Percentiles rank a stretch among this genome's conserved stretches.
Evolutionary conservation across 2,329 filamentous ascomycete genomes (phyloP).

Genomic region (Verticillium longisporum): DNA sequence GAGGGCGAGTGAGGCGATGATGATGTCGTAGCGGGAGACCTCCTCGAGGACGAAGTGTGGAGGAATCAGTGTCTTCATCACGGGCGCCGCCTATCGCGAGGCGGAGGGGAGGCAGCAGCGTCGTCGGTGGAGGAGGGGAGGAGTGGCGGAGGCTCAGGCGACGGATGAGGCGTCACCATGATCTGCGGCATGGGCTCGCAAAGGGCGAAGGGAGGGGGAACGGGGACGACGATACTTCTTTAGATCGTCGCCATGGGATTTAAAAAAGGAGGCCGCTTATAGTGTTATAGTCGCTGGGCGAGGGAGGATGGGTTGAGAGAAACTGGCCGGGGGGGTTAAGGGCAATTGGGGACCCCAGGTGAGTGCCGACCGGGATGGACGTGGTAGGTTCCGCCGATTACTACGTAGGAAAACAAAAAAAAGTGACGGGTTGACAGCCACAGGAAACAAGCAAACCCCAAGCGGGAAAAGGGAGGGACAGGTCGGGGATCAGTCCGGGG

Average conservation of each 20-base stretch:
- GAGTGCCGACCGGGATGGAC: not conserved
- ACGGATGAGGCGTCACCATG: not conserved
- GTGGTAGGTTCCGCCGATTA: not conserved
- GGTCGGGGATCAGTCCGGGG: not conserved
- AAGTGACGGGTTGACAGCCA: not conserved
- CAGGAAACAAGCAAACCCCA: not conserved
- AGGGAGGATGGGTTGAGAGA: not conserved
- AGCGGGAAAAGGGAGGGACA: not conserved
- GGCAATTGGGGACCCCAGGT: not conserved
- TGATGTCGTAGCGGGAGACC: constrained; percentile 15
- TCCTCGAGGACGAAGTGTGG: constrained; percentile 12
- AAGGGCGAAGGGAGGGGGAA: not conserved
- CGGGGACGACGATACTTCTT: not conserved
- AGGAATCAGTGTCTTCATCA: constrained; percentile 7
- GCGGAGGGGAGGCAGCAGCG: too few species aligned
- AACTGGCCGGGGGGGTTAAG: not conserved
- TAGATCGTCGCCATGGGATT: not conserved
- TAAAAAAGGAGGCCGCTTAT: not conserved
- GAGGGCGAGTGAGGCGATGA: constrained; percentile 23
- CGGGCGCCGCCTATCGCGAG: not conserved
- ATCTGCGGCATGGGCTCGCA: not conserved
- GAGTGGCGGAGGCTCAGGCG: not conserved
- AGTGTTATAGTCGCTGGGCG: not conserved
- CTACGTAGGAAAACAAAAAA: not conserved
- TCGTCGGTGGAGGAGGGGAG: not conserved